phyloP scores from a whole-genome alignment of 352 stramenopile species.

The Pythium rhizo-oryzae region DNA sequence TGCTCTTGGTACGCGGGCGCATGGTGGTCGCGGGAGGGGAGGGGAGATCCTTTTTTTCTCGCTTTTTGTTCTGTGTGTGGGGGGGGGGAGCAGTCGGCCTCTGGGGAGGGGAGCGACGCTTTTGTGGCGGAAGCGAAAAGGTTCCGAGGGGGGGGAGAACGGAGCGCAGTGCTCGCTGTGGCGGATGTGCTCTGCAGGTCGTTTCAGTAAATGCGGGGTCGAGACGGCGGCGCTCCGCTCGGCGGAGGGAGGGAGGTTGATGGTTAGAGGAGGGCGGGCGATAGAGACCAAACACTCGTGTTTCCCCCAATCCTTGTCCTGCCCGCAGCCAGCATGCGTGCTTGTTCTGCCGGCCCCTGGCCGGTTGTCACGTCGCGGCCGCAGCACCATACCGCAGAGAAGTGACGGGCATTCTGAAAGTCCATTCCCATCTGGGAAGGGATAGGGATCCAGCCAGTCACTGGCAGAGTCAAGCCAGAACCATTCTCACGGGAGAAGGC shows the following conservation, averaged over 20 bases:
- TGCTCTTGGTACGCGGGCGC: conserved; percentile 72
- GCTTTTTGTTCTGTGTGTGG: conserved; percentile 5
- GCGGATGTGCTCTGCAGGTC: conserved; percentile 22
- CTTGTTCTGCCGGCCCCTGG: conserved; percentile 1
- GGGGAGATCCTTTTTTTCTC: conserved; percentile 1
- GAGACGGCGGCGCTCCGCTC: background rate
- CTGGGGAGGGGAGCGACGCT: conserved; percentile 5
- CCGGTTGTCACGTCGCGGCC: conserved; percentile 27
- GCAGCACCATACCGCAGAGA: conserved; percentile 4
- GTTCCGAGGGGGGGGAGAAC: background rate
- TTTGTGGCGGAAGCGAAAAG: no score
- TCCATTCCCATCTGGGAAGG: conserved; percentile 27
- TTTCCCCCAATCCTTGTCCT: conserved; percentile 15
- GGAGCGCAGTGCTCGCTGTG: background rate
- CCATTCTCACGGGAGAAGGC: background rate
- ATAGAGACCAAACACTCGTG: conserved; percentile 7
- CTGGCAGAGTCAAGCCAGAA: background rate
- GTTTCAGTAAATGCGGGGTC: conserved; percentile 27
- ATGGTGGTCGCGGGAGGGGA: conserved; percentile 39
- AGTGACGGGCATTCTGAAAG: conserved; percentile 22
- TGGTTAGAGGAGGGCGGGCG: conserved; percentile 15
- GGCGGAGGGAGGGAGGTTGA: background rate
- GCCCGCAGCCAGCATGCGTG: conserved; percentile 6
- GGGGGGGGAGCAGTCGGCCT: background rate
- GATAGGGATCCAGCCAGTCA: conserved; percentile 14